phyloP scores from a whole-genome alignment of 2,329 filamentous ascomycete genomes.

The Penicillium sp. region DNA sequence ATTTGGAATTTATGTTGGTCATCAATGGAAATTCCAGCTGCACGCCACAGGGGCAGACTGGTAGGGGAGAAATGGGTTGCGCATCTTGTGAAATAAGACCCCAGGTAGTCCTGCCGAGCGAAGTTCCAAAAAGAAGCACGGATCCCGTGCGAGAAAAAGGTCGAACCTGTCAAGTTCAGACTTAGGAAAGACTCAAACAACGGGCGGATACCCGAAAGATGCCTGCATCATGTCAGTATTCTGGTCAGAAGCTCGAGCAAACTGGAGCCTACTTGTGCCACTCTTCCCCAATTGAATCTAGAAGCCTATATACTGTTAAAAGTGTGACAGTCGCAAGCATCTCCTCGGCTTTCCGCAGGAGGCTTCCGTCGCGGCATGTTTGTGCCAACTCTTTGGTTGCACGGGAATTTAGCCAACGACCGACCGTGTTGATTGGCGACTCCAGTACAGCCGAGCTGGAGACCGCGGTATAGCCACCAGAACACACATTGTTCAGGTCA shows the following conservation, averaged over 20 bases:
- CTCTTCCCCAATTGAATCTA: constrained; percentile 60
- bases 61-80: constrained; percentile 59
- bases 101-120: constrained; percentile 61
- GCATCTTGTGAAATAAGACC: constrained; percentile 60
- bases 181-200: constrained; percentile 52
- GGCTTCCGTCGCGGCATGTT: constrained; percentile 9
- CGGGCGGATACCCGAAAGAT: constrained; percentile 61
- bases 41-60: constrained; percentile 60
- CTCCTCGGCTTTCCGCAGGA: constrained; percentile 55
- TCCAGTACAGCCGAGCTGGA: constrained; percentile 33
- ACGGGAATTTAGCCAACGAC: constrained; percentile 23
- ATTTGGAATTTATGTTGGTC: constrained; percentile 47
- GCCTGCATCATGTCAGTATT: constrained; percentile 26
- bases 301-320: constrained; percentile 62
- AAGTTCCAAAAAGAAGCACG: constrained; percentile 65
- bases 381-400: constrained; percentile 13
- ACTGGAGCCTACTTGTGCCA: constrained; percentile 51
- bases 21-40: constrained; percentile 59
- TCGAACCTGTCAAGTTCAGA: constrained; percentile 13
- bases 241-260: neutral
- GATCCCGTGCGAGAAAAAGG: constrained; percentile 50
- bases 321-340: constrained; percentile 62
- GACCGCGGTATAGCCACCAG: constrained; percentile 29
- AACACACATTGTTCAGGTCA: constrained; percentile 44
- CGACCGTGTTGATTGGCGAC: constrained; percentile 31